Evolutionary conservation across 768 basidiomycete genomes (phyloP).

Genomic region (Trametes cinnabarina): DNA sequence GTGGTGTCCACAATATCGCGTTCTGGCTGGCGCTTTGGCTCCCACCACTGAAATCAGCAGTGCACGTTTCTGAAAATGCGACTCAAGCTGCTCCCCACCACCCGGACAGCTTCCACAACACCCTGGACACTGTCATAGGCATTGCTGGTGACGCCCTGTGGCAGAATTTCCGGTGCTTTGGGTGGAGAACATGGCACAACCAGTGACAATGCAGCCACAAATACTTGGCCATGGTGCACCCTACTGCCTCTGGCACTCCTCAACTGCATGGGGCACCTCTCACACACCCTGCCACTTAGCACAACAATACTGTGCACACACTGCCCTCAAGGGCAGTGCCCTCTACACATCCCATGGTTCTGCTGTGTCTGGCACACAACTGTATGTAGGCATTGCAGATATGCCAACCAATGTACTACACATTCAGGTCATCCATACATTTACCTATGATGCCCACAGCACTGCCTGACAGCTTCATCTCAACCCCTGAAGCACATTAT

Average conservation of each 20-base stretch:
- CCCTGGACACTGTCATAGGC: not conserved
- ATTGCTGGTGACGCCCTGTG: not conserved
- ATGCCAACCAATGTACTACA: too few relatives aligned
- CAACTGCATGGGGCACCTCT: slow-evolving; percentile 9
- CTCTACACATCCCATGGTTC: too few relatives aligned
- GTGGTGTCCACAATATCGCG: slow-evolving; percentile 33
- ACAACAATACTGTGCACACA: not conserved
- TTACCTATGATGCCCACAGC: too few relatives aligned
- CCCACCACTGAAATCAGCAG: slow-evolving; percentile 4
- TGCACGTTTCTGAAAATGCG: slow-evolving; percentile 7
- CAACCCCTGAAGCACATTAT: too few relatives aligned
- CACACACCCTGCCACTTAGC: not conserved
- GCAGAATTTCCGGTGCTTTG: not conserved
- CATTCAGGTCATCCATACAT: too few relatives aligned
- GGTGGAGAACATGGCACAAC: not conserved
- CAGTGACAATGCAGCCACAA: not conserved
- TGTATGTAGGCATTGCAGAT: too few relatives aligned
- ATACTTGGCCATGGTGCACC: not conserved
- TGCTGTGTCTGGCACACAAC: too few relatives aligned
- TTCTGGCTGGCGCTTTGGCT: slow-evolving; percentile 17
- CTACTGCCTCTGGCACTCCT: slow-evolving; percentile 7
- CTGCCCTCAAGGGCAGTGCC: too few relatives aligned
- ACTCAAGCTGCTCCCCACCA: not conserved
- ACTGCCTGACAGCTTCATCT: too few relatives aligned
- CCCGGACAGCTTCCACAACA: not conserved